phyloP scores from a whole-genome alignment of 1,139 yeast genomes.

The Dujonia santamariae region DNA sequence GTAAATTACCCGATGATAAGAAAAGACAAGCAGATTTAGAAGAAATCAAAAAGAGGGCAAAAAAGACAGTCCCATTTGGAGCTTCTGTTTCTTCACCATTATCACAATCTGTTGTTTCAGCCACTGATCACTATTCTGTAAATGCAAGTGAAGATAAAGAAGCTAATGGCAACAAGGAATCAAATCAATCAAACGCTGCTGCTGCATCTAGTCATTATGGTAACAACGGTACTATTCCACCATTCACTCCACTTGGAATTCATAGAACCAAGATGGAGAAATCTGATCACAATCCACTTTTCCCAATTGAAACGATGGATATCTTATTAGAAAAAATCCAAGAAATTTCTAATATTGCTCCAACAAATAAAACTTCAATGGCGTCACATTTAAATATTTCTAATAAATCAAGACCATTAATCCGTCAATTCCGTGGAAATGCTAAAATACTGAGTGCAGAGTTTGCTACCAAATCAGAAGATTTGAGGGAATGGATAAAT shows the following conservation, averaged over 20 bases:
- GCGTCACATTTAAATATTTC: constrained; percentile 20
- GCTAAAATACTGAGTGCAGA: constrained; percentile 29
- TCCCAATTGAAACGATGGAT: constrained; percentile 22
- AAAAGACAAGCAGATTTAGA: constrained; percentile 1
- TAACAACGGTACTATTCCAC: constrained; percentile 2
- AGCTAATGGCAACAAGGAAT: background rate
- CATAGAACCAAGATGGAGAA: constrained; percentile 5
- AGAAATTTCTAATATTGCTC: constrained; percentile 9
- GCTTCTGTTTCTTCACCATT: constrained; percentile 17
- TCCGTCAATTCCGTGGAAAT: constrained; percentile 29
- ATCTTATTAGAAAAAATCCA: constrained; percentile 10
- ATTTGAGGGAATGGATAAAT: constrained; percentile 31
- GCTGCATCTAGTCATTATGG: constrained; percentile 3
- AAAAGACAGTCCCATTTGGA: constrained; percentile 3
- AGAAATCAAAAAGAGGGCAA: constrained; percentile 1
- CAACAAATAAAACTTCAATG: constrained; percentile 17
- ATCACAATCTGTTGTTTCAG: constrained; percentile 13
- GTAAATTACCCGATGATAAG: background rate
- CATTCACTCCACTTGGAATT: constrained; percentile 6
- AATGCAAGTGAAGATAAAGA: constrained; percentile 3
- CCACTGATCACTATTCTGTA: constrained; percentile 4
- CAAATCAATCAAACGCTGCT: background rate
- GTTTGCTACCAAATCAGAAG: constrained; percentile 24
- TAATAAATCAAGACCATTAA: constrained; percentile 26
- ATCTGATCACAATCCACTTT: constrained; percentile 13